phyloP scores from a whole-genome alignment of 371 early-diverging fungal species.

The Globomyces sp. region DNA sequence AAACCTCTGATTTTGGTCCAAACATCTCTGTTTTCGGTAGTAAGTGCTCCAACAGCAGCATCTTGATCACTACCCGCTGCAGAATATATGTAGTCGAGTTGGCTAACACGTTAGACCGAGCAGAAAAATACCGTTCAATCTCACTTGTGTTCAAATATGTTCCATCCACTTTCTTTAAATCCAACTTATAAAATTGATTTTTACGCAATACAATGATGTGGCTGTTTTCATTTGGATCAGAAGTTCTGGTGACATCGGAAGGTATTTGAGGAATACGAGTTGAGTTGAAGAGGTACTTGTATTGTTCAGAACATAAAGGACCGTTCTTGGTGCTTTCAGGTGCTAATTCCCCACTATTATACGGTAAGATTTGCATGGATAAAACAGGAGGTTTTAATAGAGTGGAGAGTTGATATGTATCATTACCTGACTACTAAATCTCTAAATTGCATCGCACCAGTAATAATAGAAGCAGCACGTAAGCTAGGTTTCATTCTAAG shows the following conservation, averaged over 20 bases:
- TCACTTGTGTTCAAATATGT: conserved; percentile 76
- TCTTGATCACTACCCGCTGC: conserved; percentile 66
- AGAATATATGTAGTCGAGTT: conserved; percentile 72
- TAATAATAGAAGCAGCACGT: conserved; percentile 86
- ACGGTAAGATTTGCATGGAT: background rate
- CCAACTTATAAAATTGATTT: conserved; percentile 84
- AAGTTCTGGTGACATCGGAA: conserved; percentile 71
- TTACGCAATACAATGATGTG: conserved; percentile 86
- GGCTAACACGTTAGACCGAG: conserved; percentile 28
- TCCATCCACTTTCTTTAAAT: conserved; percentile 77
- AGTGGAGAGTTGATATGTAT: conserved; percentile 37
- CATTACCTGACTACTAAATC: conserved; percentile 57
- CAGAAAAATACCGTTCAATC: background rate
- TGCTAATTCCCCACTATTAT: conserved; percentile 63
- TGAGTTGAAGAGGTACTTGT: conserved; percentile 80
- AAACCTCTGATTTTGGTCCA: conserved; percentile 78
- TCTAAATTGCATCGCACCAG: conserved; percentile 85
- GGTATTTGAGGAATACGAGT: conserved; percentile 88
- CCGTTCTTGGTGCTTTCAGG: conserved; percentile 80
- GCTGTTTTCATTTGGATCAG: conserved; percentile 73
- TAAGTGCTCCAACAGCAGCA: conserved; percentile 79
- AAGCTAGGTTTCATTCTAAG: conserved; percentile 70
- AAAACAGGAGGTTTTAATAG: background rate
- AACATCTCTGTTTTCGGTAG: conserved; percentile 86
- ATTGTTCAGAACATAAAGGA: conserved; percentile 84